Percentiles rank a stretch among this genome's conserved stretches.
Evolutionary conservation across 2,329 filamentous ascomycete species (phyloP).

Genomic region (Penicillium brasilianum): DNA sequence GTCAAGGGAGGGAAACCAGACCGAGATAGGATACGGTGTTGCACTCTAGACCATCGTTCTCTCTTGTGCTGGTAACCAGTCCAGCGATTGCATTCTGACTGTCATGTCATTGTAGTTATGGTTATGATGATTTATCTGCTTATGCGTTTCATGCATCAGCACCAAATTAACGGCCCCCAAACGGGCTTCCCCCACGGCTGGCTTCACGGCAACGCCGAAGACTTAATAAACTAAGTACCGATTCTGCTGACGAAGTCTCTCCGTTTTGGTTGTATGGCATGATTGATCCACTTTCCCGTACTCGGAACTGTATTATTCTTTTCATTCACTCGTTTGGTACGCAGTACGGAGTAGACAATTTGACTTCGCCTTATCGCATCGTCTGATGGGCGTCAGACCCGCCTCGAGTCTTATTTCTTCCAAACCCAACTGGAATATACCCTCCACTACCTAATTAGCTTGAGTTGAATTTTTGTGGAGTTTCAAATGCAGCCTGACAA

Average conservation of each 20-base stretch:
- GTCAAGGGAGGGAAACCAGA: not conserved
- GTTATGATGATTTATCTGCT: not conserved
- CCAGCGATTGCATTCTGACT: not conserved
- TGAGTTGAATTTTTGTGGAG: not conserved
- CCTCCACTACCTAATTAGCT: not conserved
- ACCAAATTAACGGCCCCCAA: conserved; percentile 1
- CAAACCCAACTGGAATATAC: conserved; percentile 10
- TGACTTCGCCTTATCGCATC: conserved; percentile 4
- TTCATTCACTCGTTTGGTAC: not conserved
- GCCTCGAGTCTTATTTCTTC: conserved; percentile 8
- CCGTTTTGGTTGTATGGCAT: not conserved
- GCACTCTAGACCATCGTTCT: not conserved
- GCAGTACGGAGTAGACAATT: not conserved
- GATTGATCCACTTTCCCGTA: not conserved
- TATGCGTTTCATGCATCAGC: conserved; percentile 1
- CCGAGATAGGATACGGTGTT: not conserved
- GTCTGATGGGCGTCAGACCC: conserved; percentile 7
- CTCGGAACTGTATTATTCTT: not conserved
- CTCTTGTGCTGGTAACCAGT: conserved; percentile 1
- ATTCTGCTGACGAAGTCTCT: too few species aligned
- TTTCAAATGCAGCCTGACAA: not conserved
- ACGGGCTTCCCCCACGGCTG: not conserved
- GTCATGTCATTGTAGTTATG: not conserved
- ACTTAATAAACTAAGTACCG: not conserved
- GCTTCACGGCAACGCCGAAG: conserved; percentile 1